Evolutionary conservation across 768 basidiomycete species (phyloP).

Genomic region (Astraeus odoratus): DNA sequence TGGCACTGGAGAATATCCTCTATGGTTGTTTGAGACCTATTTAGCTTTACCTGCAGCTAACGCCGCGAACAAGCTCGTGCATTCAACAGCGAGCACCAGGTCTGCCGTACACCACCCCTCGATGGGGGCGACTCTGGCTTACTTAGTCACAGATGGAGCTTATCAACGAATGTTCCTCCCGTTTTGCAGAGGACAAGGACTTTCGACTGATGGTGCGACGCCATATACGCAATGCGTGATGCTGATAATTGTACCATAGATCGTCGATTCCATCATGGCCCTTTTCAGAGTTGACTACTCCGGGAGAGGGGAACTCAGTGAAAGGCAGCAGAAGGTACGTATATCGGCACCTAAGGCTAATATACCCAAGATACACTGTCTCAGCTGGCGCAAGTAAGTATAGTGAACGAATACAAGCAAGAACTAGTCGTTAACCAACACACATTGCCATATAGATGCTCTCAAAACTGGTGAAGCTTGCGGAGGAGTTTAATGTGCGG

Average conservation of each 20-base stretch:
- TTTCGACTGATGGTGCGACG: slow-evolving; percentile 71
- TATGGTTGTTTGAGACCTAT: slow-evolving; percentile 48
- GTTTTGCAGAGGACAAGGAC: slow-evolving; percentile 87
- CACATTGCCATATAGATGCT: slow-evolving; percentile 56
- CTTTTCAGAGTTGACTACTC: slow-evolving; percentile 92
- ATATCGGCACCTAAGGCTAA: neutral
- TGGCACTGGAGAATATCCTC: slow-evolving; percentile 87
- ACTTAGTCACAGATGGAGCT: slow-evolving; percentile 65
- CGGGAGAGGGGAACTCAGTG: slow-evolving; percentile 89
- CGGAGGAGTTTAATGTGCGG: slow-evolving; percentile 84
- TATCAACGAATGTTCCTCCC: slow-evolving; percentile 81
- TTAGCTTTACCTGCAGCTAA: slow-evolving; percentile 4
- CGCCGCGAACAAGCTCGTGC: slow-evolving; percentile 57
- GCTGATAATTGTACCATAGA: slow-evolving; percentile 42
- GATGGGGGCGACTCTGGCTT: slow-evolving; percentile 1
- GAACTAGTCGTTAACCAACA: neutral
- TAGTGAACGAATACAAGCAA: neutral
- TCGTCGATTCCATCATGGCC: slow-evolving; percentile 96
- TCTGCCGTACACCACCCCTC: slow-evolving; percentile 18
- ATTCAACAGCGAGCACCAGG: slow-evolving; percentile 91
- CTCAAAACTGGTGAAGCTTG: slow-evolving; percentile 82
- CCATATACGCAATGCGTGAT: slow-evolving; percentile 3
- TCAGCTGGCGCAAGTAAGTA: slow-evolving; percentile 74
- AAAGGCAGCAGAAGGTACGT: slow-evolving; percentile 82
- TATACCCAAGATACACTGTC: slow-evolving; percentile 10